Percentiles rank a stretch among this genome's conserved stretches.
Evolutionary conservation across 352 stramenopile genomes (phyloP).

Genomic region (Globisporangium perplexum): DNA sequence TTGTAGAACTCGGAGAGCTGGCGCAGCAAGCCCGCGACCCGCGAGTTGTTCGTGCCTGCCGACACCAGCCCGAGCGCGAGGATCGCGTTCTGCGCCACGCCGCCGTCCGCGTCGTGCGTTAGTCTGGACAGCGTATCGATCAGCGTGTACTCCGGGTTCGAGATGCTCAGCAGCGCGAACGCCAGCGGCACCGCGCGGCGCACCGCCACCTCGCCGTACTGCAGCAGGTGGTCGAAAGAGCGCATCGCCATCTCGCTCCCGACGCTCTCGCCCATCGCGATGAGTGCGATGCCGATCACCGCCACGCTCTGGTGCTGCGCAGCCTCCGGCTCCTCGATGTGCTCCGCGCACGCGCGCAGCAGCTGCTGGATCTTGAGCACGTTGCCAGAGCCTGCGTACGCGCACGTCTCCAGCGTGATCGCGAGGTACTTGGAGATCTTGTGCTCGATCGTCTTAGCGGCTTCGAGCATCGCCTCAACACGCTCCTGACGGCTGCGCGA

Average conservation of each 20-base stretch:
- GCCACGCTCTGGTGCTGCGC: slow-evolving; percentile 91
- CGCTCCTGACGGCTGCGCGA: slow-evolving; percentile 81
- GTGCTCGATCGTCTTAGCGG: slow-evolving; percentile 97
- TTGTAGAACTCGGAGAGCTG: slow-evolving; percentile 98
- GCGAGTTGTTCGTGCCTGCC: slow-evolving; percentile 99
- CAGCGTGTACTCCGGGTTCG: slow-evolving; percentile 95
- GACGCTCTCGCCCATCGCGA: slow-evolving; percentile 97
- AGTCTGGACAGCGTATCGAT: slow-evolving; percentile 97
- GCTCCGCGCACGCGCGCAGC: slow-evolving; percentile 96
- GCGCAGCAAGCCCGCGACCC: slow-evolving; percentile 96
- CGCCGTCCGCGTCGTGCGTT: slow-evolving; percentile 96
- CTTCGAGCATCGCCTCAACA: slow-evolving; percentile 98
- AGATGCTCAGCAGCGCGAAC: slow-evolving; percentile 95
- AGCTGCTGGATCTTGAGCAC: slow-evolving; percentile 98
- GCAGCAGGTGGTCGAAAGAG: slow-evolving; percentile 98
- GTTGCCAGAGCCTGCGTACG: slow-evolving; percentile 98
- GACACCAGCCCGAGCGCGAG: slow-evolving; percentile 95
- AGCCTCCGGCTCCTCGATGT: slow-evolving; percentile 85
- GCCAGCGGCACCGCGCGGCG: slow-evolving; percentile 96
- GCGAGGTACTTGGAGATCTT: slow-evolving; percentile 96
- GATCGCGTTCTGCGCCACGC: slow-evolving; percentile 97
- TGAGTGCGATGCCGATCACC: slow-evolving; percentile 97
- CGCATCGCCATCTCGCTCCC: slow-evolving; percentile 97
- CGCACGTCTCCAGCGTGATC: slow-evolving; percentile 97
- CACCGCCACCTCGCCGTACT: slow-evolving; percentile 98